These are phyloP conservation scores for Boechera stricta DNA, from an alignment of 345 rosid genomes.

Conservation along the genomic window DNA sequence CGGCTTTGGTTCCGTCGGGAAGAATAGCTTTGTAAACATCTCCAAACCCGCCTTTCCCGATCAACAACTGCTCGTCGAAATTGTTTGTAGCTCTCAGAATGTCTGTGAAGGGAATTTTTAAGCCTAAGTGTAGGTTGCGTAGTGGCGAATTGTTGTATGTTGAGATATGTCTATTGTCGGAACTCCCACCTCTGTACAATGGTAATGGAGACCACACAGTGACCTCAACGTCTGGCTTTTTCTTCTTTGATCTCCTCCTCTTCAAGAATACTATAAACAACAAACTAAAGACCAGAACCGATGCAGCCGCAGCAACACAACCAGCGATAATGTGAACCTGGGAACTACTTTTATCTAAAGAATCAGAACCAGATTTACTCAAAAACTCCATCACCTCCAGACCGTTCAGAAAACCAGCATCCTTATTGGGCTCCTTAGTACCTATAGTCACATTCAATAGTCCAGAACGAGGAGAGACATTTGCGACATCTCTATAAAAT, in stretches of 20 bases:
- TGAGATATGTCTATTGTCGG: constrained; percentile 44
- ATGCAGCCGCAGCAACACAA: constrained; percentile 50
- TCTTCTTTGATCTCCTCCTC: constrained; percentile 43
- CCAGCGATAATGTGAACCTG: constrained; percentile 47
- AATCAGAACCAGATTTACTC: constrained; percentile 49
- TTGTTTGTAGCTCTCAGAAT: constrained; percentile 36
- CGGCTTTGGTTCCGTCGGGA: constrained; percentile 28
- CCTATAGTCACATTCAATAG: constrained; percentile 55
- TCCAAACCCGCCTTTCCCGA: constrained; percentile 40
- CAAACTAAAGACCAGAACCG: constrained; percentile 33
- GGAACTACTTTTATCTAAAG: constrained; percentile 36
- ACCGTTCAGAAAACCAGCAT: constrained; percentile 65
- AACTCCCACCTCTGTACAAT: constrained; percentile 53
- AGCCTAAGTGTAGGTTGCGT: constrained; percentile 32
- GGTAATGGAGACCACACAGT: constrained; percentile 52
- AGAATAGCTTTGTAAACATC: constrained; percentile 43
- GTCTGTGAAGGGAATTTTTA: constrained; percentile 34
- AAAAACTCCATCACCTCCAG: constrained; percentile 70
- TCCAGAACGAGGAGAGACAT: constrained; percentile 58
- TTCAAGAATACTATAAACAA: constrained; percentile 38
- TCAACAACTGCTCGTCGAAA: constrained; percentile 26
- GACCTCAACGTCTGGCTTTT: constrained; percentile 53
- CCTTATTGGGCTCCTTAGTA: constrained; percentile 8
- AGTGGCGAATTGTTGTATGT: constrained; percentile 18
- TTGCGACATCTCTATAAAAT: constrained; percentile 53